phyloP scores from a whole-genome alignment of 179 eudicot species.

The Spergularia azorica region DNA sequence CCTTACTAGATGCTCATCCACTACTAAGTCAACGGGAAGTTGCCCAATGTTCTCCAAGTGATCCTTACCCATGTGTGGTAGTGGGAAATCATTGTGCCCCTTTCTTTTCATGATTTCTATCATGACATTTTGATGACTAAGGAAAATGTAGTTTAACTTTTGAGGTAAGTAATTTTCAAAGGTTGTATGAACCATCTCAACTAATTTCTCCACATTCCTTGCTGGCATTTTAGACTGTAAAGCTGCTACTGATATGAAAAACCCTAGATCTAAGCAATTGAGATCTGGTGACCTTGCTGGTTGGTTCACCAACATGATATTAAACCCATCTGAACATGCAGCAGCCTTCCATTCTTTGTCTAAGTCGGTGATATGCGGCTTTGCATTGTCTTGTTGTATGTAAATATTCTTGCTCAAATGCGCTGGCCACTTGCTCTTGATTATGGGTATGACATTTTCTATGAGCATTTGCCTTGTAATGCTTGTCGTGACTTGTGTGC shows the following conservation, averaged over 20 bases:
- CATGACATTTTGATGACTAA: no score
- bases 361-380: neutral
- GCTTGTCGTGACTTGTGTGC: neutral
- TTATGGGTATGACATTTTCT: neutral
- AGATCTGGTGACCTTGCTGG: slow-evolving; percentile 1
- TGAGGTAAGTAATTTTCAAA: no score
- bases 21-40: no score
- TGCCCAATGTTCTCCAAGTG: no score
- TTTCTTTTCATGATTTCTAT: no score
- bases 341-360: neutral
- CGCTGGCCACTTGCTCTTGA: neutral
- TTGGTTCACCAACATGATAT: neutral
- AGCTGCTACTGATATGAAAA: neutral
- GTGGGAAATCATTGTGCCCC: no score
- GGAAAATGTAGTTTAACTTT: no score
- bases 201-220: neutral
- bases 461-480: neutral
- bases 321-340: neutral
- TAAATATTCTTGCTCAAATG: neutral
- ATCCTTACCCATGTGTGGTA: no score
- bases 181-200: neutral
- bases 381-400: slow-evolving; percentile 13
- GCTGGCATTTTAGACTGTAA: neutral
- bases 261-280: neutral
- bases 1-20: no score